Conservation (phyloP, 2,329 filamentous ascomycete genomes). For the Colletotrichum godetiae region DNA sequence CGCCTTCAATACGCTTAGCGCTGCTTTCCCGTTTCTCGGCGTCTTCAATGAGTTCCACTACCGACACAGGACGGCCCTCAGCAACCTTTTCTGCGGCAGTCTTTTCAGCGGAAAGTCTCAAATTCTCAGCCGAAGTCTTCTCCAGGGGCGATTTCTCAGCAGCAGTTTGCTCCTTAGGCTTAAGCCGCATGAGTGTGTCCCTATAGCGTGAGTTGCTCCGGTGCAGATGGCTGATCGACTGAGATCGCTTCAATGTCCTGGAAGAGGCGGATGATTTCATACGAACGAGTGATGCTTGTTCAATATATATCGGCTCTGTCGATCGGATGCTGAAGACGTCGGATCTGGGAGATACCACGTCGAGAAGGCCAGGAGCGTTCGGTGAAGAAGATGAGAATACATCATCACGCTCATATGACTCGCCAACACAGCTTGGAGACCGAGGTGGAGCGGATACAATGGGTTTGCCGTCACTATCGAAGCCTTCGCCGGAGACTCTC, state of each 20-base stretch:
- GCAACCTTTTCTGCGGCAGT: background rate
- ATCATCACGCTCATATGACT: slow-evolving; percentile 41
- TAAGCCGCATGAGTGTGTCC: slow-evolving; percentile 38
- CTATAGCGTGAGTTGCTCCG: slow-evolving; percentile 44
- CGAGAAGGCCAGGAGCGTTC: slow-evolving; percentile 34
- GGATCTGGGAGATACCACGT: slow-evolving; percentile 45
- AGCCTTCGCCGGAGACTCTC: slow-evolving; percentile 87
- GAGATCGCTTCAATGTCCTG: slow-evolving; percentile 44
- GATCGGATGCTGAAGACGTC: slow-evolving; percentile 48
- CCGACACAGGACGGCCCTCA: slow-evolving; percentile 42
- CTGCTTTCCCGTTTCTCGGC: slow-evolving; percentile 38
- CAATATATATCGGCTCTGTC: slow-evolving; percentile 51
- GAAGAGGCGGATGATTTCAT: slow-evolving; percentile 43
- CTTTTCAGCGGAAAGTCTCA: slow-evolving; percentile 13
- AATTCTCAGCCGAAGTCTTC: background rate
- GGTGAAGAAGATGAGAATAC: slow-evolving; percentile 29
- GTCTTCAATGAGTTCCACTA: slow-evolving; percentile 39
- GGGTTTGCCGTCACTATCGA: slow-evolving; percentile 42
- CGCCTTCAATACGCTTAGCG: slow-evolving; percentile 42
- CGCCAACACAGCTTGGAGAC: slow-evolving; percentile 49
- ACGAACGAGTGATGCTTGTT: slow-evolving; percentile 53
- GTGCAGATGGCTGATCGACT: slow-evolving; percentile 52
- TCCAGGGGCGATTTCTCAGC: slow-evolving; percentile 5
- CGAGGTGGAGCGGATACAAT: slow-evolving; percentile 33
- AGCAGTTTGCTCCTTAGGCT: background rate